Evolutionary conservation across 1,139 yeast species (phyloP).

Genomic region (Geotrichum cucujoidarum): DNA sequence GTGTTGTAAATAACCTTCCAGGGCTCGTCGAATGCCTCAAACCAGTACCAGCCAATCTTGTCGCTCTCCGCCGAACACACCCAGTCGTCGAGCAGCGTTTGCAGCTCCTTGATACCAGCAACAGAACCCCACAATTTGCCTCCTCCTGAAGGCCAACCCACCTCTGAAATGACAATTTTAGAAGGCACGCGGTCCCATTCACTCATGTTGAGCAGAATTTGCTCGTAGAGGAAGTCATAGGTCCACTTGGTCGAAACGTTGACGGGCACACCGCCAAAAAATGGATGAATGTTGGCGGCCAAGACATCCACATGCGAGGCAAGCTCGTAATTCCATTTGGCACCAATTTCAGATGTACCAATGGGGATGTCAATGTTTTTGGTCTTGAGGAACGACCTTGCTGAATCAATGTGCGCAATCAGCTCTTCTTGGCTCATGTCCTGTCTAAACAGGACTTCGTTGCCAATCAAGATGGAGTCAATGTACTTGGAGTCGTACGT

Average conservation of each 20-base stretch:
- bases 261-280: slow-evolving; percentile 56
- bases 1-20: slow-evolving; percentile 58
- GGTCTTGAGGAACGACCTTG: slow-evolving; percentile 39
- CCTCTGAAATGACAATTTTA: slow-evolving; percentile 51
- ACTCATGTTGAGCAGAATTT: slow-evolving; percentile 35
- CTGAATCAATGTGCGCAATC: slow-evolving; percentile 43
- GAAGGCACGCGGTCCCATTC: slow-evolving; percentile 28
- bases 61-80: slow-evolving; percentile 41
- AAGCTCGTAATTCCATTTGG: slow-evolving; percentile 36
- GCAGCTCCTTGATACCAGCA: slow-evolving; percentile 46
- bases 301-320: slow-evolving; percentile 48
- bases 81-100: slow-evolving; percentile 50
- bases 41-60: slow-evolving; percentile 53
- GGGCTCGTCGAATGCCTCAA: slow-evolving; percentile 71
- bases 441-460: slow-evolving; percentile 56
- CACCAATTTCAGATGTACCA: slow-evolving; percentile 56
- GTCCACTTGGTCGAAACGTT: slow-evolving; percentile 53
- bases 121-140: slow-evolving; percentile 46
- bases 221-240: slow-evolving; percentile 45
- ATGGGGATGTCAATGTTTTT: slow-evolving; percentile 42
- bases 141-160: slow-evolving; percentile 70
- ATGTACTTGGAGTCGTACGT: slow-evolving; percentile 47
- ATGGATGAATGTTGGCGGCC: slow-evolving; percentile 67
- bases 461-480: slow-evolving; percentile 55
- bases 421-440: slow-evolving; percentile 44